These are phyloP conservation scores for Chaetomium strumarium DNA, from an alignment of 2,329 filamentous ascomycete species.

Conservation along the genomic window DNA sequence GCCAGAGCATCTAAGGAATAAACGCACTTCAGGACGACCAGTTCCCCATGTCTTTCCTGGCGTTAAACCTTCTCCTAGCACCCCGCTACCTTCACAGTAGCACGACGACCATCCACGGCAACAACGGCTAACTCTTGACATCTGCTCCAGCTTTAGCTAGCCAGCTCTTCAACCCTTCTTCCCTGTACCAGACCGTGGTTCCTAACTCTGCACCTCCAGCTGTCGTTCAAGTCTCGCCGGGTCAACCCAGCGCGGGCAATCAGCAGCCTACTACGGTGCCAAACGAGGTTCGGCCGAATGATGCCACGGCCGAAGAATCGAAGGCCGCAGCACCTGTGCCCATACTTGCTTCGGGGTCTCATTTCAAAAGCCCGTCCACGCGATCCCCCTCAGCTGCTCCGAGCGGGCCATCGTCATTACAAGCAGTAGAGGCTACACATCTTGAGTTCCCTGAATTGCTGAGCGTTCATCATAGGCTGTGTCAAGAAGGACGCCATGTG, in stretches of 20 bases:
- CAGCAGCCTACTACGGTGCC: not conserved
- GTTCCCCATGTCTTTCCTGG: not conserved
- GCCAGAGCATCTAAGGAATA: conserved; percentile 18
- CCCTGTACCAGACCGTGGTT: not conserved
- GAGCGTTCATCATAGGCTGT: conserved; percentile 1
- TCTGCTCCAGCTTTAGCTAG: conserved; percentile 4
- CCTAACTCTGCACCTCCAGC: not conserved
- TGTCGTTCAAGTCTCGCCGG: not conserved
- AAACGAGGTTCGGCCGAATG: not conserved
- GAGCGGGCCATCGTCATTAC: not conserved
- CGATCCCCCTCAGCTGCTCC: not conserved
- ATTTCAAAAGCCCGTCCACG: conserved; percentile 6
- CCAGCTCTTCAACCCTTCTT: not conserved
- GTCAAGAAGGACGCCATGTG: conserved; percentile 10
- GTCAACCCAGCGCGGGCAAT: not conserved
- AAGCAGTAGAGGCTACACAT: not conserved
- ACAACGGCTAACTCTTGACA: conserved; percentile 3
- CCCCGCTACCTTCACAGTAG: not conserved
- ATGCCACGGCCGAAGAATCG: not conserved
- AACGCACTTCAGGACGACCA: conserved; percentile 2
- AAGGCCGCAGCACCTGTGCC: conserved; percentile 7
- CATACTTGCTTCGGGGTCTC: conserved; percentile 14
- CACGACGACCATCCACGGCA: not conserved
- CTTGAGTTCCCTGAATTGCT: not conserved
- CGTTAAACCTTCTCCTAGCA: not conserved